Base-by-base conservation (phyloP, 805 yeast species). In the Vanderwaltozyma yarrowii region DNA sequence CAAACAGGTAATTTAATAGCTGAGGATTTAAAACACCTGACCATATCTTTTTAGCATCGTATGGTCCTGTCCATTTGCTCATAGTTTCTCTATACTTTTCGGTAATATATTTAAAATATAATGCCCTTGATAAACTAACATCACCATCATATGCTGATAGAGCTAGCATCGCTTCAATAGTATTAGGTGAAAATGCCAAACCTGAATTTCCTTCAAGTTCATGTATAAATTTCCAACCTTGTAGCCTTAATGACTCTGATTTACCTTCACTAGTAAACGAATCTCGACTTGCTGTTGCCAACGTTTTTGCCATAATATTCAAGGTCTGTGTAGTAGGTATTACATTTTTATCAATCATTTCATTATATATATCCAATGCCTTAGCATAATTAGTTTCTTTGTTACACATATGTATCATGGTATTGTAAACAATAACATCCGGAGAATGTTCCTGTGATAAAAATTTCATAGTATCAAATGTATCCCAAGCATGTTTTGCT, bases 381-480 rank as follows among this genome's bases (percentile, higher is more conserved):
- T 72, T 78, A 42, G 86, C 88, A 12, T 83, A 65, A 38, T 83
- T 73, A 35, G 73, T 67, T 38, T 74, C 69, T 44, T 72, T 71
- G 3, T 78, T 73, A 44, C 82, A 76, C 7, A 84, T 65, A 10
- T 76, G 68, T 11, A 89, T 73, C 66, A 87, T 74, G 5, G 81
- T 73, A 41, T 79, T 76, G 57, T 87, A 92, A 1, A 87, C 74
- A 14, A 62, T 59, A 0, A 73, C 51, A 34, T 77, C 81, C 0
- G 97, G 96, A 35, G 74, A 70, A 13, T 87, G 75, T 20, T 66
- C 63, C 4, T 66, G 51, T 1, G 92, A 76, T 46, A 80, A 57
- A 55, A 84, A 89, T 54, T 86, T 89, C 87, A 92, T 77, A 44
- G 85, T 75, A 46, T 80, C 86, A 60, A 92, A 92, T 2, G 83